Percentiles rank a stretch among this genome's conserved stretches.
phyloP scores from a whole-genome alignment of 2,329 filamentous ascomycete species.

The Neofusicoccum laricinum region DNA sequence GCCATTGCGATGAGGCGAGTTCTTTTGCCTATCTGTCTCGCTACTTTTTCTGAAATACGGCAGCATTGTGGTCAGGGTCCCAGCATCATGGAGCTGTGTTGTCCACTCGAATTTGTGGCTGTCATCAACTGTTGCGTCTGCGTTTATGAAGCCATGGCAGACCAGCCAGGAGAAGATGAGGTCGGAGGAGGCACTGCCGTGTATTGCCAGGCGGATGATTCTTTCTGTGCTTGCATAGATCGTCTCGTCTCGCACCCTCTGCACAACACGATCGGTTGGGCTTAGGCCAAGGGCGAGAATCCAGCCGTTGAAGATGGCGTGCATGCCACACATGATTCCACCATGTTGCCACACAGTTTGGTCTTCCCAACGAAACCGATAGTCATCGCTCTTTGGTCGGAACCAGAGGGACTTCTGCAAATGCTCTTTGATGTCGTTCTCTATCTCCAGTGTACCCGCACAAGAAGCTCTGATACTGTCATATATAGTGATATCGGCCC shows the following conservation, averaged over 20 bases:
- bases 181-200: not conserved
- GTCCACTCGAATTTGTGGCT: not conserved
- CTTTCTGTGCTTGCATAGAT: not conserved
- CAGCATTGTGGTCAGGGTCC: too few relatives aligned
- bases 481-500: too few relatives aligned
- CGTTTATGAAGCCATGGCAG: not conserved
- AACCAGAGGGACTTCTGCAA: too few relatives aligned
- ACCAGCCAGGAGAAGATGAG: not conserved
- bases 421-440: too few relatives aligned
- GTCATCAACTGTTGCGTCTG: too few relatives aligned
- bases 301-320: slow-evolving; percentile 23
- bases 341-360: not conserved
- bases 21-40: too few relatives aligned
- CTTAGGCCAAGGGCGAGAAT: slow-evolving; percentile 18
- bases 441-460: too few relatives aligned
- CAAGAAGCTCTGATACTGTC: too few relatives aligned
- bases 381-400: not conserved
- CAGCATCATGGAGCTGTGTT: too few relatives aligned
- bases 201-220: not conserved
- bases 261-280: not conserved
- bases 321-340: slow-evolving; percentile 17
- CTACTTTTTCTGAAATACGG: too few relatives aligned
- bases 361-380: not conserved
- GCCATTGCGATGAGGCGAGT: too few relatives aligned
- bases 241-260: too few relatives aligned